Evolutionary conservation across 1,139 yeast species (phyloP), one percentile per base, ranked within the genome.

Genomic region (Yamadazyma atmosphaerica): DNA sequence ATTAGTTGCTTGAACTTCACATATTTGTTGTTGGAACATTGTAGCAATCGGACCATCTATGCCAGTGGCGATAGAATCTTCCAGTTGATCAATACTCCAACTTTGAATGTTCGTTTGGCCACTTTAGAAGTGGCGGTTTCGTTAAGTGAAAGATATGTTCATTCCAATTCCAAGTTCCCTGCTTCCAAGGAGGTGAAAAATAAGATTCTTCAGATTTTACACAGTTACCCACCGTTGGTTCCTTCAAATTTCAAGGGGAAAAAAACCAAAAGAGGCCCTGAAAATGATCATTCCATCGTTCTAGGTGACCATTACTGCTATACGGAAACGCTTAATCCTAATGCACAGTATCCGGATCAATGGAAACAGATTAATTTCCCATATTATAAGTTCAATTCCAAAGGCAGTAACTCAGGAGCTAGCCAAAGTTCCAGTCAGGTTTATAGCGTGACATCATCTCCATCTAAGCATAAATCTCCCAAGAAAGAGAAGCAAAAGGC

Each of bases 31-130:
- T 63, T 89, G 36, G 87, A 83, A 32, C 81, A 86, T 50, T 84
- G 94, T 44, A 71, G 81, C 17, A 82, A 83, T 51, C 72, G 87
- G 44, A 74, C 74, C 38, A 70, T 87, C 13, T 90, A 86, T 58
- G 69, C 82, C 14, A 82, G 90, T 25, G 66, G 77, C 33, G 86
- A 84, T 41, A 69, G 83, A 37, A 69, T 89, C 41, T 78, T 73
- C 44, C 71, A 71, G 34, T 65, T 90, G 47, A 56, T 89, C 38
- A 77, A 76, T 43, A 74, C 84, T 12, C 77, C 81, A 2, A 77
- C 84, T 7, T 63, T 85, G 24, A 72, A 72, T 28, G 76, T 88
- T 7, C 72, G 83, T 41, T 65, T 83, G 34, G 70, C 77, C 5
- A 83, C 89, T 0, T 63, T 88, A 52, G 79, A 76, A 43, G 79